These are phyloP conservation scores for Malassezia yamatoensis DNA, from an alignment of 1,284 basidiomycete species.

Conservation along the genomic window DNA sequence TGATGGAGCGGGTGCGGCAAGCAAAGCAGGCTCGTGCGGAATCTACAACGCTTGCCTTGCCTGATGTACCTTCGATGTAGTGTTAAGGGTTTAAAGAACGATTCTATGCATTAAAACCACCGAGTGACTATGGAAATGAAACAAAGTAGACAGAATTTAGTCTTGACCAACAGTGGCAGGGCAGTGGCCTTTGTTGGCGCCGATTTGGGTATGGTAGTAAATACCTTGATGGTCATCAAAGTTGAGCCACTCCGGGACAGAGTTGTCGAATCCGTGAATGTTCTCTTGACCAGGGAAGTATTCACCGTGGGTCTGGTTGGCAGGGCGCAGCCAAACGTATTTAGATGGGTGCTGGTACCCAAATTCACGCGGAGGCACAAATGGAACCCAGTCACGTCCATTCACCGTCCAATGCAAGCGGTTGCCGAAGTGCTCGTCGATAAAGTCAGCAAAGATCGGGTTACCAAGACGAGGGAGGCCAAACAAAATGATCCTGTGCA, in stretches of 20 bases:
- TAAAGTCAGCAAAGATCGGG: conserved; percentile 25
- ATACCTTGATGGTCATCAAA: conserved; percentile 31
- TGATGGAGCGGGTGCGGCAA: conserved; percentile 12
- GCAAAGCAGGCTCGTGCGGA: neutral
- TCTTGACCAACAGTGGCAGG: conserved; percentile 17
- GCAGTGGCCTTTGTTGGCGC: conserved; percentile 22
- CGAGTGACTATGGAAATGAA: neutral
- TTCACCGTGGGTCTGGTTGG: conserved; percentile 22
- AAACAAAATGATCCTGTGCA: conserved; percentile 24
- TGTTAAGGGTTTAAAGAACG: neutral
- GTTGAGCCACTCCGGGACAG: conserved; percentile 14
- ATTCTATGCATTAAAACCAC: neutral
- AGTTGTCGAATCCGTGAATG: conserved; percentile 24
- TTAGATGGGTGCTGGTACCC: conserved; percentile 28
- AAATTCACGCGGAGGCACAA: conserved; percentile 22
- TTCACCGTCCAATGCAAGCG: conserved; percentile 28
- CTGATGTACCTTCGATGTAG: neutral
- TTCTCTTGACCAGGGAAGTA: conserved; percentile 42
- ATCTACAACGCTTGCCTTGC: neutral
- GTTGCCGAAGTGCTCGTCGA: conserved; percentile 25
- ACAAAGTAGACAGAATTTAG: neutral
- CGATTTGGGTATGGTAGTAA: conserved; percentile 39
- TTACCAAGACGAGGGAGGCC: conserved; percentile 32
- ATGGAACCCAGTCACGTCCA: conserved; percentile 28
- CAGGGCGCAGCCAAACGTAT: conserved; percentile 35